Conservation (phyloP, 768 basidiomycete species). For the Phallus indusiatus region DNA sequence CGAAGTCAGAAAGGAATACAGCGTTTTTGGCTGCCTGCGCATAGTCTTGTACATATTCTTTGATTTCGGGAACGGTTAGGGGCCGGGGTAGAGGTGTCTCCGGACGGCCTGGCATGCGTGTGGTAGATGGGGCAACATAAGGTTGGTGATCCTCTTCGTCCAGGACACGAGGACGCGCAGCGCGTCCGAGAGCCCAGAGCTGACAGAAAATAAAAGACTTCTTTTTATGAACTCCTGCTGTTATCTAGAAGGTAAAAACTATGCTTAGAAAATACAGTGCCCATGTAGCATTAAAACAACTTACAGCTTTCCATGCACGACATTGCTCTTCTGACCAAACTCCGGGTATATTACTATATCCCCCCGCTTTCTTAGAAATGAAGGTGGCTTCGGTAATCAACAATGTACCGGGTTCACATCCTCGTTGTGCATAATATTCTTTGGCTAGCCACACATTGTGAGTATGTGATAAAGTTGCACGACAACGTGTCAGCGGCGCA, state of each 20-base stretch:
- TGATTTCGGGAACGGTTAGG: conserved; percentile 38
- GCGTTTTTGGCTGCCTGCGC: conserved; percentile 47
- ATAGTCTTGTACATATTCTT: conserved; percentile 40
- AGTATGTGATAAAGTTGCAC: conserved; percentile 14
- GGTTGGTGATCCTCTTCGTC: conserved; percentile 15
- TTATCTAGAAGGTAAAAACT: conserved; percentile 29
- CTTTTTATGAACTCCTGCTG: conserved; percentile 46
- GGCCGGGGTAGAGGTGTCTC: conserved; percentile 26
- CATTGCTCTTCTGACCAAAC: conserved; percentile 57
- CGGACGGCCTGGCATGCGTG: conserved; percentile 11
- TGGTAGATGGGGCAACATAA: conserved; percentile 5
- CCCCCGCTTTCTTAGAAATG: conserved; percentile 20
- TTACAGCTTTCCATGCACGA: conserved; percentile 42
- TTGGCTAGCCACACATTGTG: conserved; percentile 9
- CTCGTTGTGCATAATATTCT: conserved; percentile 14
- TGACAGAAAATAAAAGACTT: conserved; percentile 45
- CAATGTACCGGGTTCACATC: conserved; percentile 18
- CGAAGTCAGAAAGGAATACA: conserved; percentile 51
- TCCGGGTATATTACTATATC: conserved; percentile 41
- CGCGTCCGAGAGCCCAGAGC: conserved; percentile 48
- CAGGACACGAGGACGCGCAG: conserved; percentile 26
- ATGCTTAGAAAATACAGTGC: background rate
- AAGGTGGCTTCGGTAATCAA: conserved; percentile 28
- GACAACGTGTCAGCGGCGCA: conserved; percentile 16
- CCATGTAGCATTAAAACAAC: conserved; percentile 9